Base-by-base conservation (phyloP, 352 stramenopile species). In the Phytophthora vignae region DNA sequence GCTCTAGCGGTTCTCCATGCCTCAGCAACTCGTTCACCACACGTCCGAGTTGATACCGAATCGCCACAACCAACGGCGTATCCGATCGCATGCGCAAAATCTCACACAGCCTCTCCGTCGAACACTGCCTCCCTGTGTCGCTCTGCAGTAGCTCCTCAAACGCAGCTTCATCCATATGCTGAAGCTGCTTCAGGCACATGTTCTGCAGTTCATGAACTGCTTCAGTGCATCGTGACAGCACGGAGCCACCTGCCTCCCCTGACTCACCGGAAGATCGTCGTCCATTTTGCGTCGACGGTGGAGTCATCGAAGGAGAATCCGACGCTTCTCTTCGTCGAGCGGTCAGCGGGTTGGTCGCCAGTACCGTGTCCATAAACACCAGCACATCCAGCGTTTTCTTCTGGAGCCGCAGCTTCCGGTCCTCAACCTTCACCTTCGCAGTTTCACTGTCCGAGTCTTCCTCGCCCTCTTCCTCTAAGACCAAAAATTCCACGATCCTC, bases 21-120 rank as follows among this genome's bases (percentile, higher is more conserved):
- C 76, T 72, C 40, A 96, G 57, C 4, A 96, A 48, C 52, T 94
- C 88, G 57, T 96, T 90, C n/a, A 96, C 90, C 3, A 85, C 90
- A 8, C 87, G 87, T 4, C 82, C 83, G 21, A 95, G 72, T 29
- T 96, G 85, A 57, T 94, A 94, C n/a, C 88, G 82, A 22, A 96
- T 84, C 3, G 90, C 87, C 1, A 91, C 82, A 56, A 93, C 85
- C 4, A 96, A 67, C 8, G 90, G 87, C 0, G 81, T 82, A 44
- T 83, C 73, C 0, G 88, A 94, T 19, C 90, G 79, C 58, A 88
- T 66, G 15, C 69, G 76, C 36, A 95, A 50, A 25, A 96, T 79
- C n/a, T 80, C 78, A 25, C 84, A 90, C 9, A 96, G 66, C 12
- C 85, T 71, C 44, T 86, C 74, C 0, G 90, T 96, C 0, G 88